phyloP scores from a whole-genome alignment of 1,284 basidiomycete species.

The Filobasidium uniguttulatum region DNA sequence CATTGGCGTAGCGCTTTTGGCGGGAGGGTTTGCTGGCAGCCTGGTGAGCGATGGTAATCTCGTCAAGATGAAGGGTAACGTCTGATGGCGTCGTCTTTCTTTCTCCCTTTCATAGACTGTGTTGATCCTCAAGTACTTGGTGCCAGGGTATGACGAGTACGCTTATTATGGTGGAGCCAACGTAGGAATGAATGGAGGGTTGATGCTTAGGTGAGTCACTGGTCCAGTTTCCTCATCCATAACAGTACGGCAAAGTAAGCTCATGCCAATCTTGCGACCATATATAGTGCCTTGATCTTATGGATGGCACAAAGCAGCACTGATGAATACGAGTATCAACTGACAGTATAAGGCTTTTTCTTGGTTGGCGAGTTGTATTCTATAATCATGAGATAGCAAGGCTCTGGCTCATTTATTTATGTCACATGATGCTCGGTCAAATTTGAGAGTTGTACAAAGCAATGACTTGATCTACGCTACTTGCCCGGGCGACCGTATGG shows the following conservation, averaged over 20 bases:
- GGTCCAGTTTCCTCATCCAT: not conserved
- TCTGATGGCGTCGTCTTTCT: not conserved
- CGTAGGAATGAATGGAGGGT: constrained; percentile 75
- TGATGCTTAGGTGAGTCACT: constrained; percentile 62
- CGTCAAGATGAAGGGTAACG: not conserved
- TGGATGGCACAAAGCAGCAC: constrained; percentile 36
- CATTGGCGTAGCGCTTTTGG: constrained; percentile 92
- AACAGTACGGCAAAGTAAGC: no score
- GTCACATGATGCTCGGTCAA: no score
- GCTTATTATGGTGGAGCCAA: constrained; percentile 89
- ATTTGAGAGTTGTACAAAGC: no score
- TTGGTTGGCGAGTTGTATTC: no score
- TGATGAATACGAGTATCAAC: constrained; percentile 38
- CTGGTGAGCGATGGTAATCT: constrained; percentile 47
- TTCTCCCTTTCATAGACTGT: constrained; percentile 49
- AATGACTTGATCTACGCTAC: no score
- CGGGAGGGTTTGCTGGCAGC: constrained; percentile 85
- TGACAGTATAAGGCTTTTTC: constrained; percentile 27
- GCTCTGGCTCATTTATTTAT: no score
- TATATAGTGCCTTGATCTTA: constrained; percentile 34
- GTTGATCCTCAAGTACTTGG: constrained; percentile 80
- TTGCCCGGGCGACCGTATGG: no score
- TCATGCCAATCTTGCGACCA: no score
- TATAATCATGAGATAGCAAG: no score
- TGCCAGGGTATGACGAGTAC: constrained; percentile 59